Base-by-base conservation (phyloP, 257 asterid species). In the Ajuga chamaepitys region DNA sequence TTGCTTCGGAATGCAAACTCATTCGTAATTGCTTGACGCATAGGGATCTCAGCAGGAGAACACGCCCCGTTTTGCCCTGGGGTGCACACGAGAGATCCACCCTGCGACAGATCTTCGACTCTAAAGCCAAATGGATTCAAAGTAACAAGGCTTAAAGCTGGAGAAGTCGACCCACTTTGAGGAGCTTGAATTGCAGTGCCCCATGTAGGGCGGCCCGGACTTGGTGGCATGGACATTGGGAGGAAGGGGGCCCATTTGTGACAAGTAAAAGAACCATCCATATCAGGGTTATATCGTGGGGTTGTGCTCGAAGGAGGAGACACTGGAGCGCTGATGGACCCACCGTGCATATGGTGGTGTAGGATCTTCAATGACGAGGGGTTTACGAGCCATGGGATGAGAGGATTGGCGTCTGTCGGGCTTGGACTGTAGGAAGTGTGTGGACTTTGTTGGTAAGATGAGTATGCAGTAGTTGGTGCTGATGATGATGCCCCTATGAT, bases 21-120 rank as follows among this genome's bases (percentile, higher is more conserved):
- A 5, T 73, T 81, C 0, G 84, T 71, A 51, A 84, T 66, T 52
- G 66, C 88, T 50, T 87, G 89, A 5, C 84, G 74, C 97, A 87
- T 87, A 9, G 95, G 95, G 48, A 87, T 70, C 64, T 76, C 85
- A 14, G 83, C 87, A 20, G 97, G 97, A 4, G 95, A 89, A 74
- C 95, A 89, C 13, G 95, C 80, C 57, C 95, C 95, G 42, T 95
- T 89, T 50, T 79, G 85, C 48, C 86, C 82, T 3, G 97, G 97
- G 42, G 97, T 87, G 58, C 97, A 85, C 86, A 74, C 74, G 12
- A 35, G 73, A 53, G 95, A 84, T 24, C 95, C 88, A 17, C 83
- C 70, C 9, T 64, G 78, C 4, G 71, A 51, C 32, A 81, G 13
- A 34, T 50, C 87, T 62, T 70, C 95, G 75, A 56, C 89, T 71